Conservation (phyloP, 306 rosid species). For the Begonia masoniana region DNA sequence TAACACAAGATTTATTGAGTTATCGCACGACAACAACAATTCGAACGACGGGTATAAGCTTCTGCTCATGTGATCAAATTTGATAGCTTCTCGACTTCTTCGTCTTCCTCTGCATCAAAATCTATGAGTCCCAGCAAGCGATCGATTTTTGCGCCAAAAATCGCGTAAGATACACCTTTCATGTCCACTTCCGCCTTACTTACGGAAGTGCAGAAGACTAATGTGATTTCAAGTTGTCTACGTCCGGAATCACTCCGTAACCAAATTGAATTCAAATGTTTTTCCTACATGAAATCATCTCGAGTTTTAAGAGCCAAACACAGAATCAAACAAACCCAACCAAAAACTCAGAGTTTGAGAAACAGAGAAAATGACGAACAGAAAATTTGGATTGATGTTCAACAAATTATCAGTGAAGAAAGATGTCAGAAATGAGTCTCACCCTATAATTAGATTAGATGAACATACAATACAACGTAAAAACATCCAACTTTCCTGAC, state of each 20-base stretch:
- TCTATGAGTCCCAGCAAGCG: too few relatives aligned
- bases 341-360: neutral
- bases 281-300: neutral
- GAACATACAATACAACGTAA: conserved; percentile 31
- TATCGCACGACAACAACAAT: conserved; percentile 11
- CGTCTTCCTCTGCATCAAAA: conserved; percentile 23
- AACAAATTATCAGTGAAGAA: conserved; percentile 1
- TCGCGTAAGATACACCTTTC: too few relatives aligned
- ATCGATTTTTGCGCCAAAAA: too few relatives aligned
- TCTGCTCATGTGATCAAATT: neutral
- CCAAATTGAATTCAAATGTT: too few relatives aligned
- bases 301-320: neutral
- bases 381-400: neutral
- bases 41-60: conserved; percentile 2
- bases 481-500: neutral
- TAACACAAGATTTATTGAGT: neutral
- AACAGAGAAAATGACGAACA: neutral
- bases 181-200: too few relatives aligned
- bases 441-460: conserved; percentile 72
- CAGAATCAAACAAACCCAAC: neutral
- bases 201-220: too few relatives aligned
- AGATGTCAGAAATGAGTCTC: conserved; percentile 23
- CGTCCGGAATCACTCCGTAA: too few relatives aligned
- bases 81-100: conserved; percentile 16
- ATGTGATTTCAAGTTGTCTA: too few relatives aligned